phyloP scores from a whole-genome alignment of 345 rosid species.

The Eucalyptus cladocalyx region DNA sequence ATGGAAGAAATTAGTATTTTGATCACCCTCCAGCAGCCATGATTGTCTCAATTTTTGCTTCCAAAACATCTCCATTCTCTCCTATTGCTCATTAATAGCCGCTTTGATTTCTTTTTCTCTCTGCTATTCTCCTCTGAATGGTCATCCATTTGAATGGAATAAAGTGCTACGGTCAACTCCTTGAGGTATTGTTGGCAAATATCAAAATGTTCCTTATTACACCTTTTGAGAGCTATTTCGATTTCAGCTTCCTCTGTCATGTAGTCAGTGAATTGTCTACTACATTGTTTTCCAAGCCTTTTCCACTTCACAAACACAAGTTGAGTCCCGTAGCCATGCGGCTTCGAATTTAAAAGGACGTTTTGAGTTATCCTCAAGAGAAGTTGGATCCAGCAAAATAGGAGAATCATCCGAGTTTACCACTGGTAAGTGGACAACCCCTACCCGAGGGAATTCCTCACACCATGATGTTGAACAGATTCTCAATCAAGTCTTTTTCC shows the following conservation, averaged over 20 bases:
- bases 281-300: not conserved
- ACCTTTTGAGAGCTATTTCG: not conserved
- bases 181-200: not conserved
- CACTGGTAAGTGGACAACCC: too few relatives aligned
- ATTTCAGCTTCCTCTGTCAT: not conserved
- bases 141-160: not conserved
- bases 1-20: not conserved
- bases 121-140: not conserved
- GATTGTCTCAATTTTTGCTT: not conserved
- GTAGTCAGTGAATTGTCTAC: not conserved
- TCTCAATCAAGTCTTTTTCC: not conserved
- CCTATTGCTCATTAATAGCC: not conserved
- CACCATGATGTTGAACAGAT: not conserved
- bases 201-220: not conserved
- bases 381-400: too few relatives aligned
- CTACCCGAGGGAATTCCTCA: not conserved
- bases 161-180: not conserved
- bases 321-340: not conserved
- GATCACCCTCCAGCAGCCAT: not conserved
- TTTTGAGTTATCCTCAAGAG: not conserved
- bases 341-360: not conserved
- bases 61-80: not conserved
- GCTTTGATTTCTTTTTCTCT: not conserved
- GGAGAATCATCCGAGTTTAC: too few relatives aligned
- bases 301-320: not conserved